Evolutionary conservation across 176 grass and related monocot genomes (phyloP).

Genomic region (Triticum urartu): DNA sequence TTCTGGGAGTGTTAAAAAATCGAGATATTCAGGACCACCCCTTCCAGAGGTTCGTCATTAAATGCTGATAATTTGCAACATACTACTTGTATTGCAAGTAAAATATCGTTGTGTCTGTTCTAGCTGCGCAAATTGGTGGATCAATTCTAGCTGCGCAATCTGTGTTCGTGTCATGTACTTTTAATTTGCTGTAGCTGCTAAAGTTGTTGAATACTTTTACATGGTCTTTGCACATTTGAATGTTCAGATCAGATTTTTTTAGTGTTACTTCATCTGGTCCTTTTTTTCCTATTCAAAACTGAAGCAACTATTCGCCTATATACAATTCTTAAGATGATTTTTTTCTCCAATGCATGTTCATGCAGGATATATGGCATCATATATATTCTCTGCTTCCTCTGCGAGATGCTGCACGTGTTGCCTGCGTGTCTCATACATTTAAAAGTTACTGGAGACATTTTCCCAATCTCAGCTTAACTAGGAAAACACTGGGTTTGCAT

Average conservation of each 20-base stretch:
- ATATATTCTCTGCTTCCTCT: background rate
- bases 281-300: background rate
- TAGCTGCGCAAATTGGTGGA: background rate
- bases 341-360: background rate
- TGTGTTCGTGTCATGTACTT: background rate
- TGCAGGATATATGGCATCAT: background rate
- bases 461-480: background rate
- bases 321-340: background rate
- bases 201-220: background rate
- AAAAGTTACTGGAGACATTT: background rate
- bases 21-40: background rate
- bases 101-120: background rate
- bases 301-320: background rate
- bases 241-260: background rate
- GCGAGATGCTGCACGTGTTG: conserved; percentile 13
- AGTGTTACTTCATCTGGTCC: background rate
- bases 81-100: background rate
- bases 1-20: background rate
- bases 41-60: background rate
- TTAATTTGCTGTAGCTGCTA: background rate
- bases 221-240: background rate
- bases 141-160: background rate
- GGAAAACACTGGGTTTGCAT: background rate
- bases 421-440: background rate
- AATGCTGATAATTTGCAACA: background rate